A percentile compares a stretch with the other conserved stretches of the same genome.
phyloP scores from a whole-genome alignment of 1,139 yeast species.

The Protomyces arabidopsidicola region DNA sequence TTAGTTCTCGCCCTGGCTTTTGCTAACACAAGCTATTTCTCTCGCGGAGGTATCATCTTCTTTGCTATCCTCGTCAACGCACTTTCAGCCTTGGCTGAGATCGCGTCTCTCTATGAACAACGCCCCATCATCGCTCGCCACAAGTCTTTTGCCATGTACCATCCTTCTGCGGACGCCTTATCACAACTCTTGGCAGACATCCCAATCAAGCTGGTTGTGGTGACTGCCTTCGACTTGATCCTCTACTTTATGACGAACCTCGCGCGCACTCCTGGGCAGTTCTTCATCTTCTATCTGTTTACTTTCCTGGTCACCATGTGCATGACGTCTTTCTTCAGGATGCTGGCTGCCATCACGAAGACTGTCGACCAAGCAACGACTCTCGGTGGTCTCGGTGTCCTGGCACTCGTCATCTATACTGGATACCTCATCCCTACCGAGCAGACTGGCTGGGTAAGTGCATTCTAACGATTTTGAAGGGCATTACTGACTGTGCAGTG shows the following conservation, averaged over 20 bases:
- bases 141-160: conserved; percentile 58
- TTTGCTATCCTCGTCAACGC: conserved; percentile 43
- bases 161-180: conserved; percentile 63
- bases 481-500: conserved; percentile 50
- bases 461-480: conserved; percentile 16
- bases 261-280: conserved; percentile 56
- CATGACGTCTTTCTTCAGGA: conserved; percentile 57
- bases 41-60: conserved; percentile 47
- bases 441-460: conserved; percentile 22
- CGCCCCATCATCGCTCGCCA: conserved; percentile 61
- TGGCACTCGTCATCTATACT: conserved; percentile 53
- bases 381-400: conserved; percentile 53
- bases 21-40: conserved; percentile 44
- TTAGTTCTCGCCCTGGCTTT: background rate
- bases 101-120: conserved; percentile 49
- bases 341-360: conserved; percentile 55
- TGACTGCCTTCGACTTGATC: conserved; percentile 47
- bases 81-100: conserved; percentile 33
- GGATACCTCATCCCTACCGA: conserved; percentile 55
- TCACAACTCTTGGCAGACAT: conserved; percentile 56
- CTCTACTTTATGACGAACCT: conserved; percentile 57
- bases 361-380: conserved; percentile 60
- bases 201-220: conserved; percentile 51
- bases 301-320: conserved; percentile 48
- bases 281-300: conserved; percentile 53